These are phyloP conservation scores for Luffa acutangula DNA, from an alignment of 306 rosid genomes.

Conservation along the genomic window DNA sequence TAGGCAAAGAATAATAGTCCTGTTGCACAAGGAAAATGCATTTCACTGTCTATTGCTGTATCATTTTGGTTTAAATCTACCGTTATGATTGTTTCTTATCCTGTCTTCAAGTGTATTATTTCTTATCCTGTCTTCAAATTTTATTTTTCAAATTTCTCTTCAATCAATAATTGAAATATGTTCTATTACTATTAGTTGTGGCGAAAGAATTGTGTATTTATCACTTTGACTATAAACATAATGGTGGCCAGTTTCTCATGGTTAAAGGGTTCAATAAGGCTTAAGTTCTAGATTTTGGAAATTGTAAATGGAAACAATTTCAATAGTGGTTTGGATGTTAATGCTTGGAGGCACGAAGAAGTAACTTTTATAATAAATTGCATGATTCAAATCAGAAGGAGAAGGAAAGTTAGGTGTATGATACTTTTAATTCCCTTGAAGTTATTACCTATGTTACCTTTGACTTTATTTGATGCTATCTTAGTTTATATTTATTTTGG, in stretches of 20 bases:
- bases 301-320: too few relatives aligned
- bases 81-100: conserved; percentile 79
- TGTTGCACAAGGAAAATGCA: conserved; percentile 86
- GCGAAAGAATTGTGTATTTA: not conserved
- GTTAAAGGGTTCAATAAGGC: not conserved
- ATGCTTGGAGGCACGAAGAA: too few relatives aligned
- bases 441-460: too few relatives aligned
- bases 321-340: too few relatives aligned
- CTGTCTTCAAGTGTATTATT: conserved; percentile 72
- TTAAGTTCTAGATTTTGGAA: not conserved
- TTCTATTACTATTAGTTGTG: too few relatives aligned
- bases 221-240: not conserved
- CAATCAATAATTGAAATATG: too few relatives aligned
- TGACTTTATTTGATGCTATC: not conserved
- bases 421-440: too few relatives aligned
- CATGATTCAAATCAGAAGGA: too few relatives aligned
- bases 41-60: conserved; percentile 63
- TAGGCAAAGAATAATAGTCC: conserved; percentile 83
- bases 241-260: not conserved
- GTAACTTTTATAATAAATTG: too few relatives aligned
- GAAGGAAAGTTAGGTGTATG: too few relatives aligned
- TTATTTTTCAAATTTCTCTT: too few relatives aligned
- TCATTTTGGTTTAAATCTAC: conserved; percentile 89
- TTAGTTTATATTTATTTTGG: not conserved
- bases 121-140: too few relatives aligned